Base-by-base conservation (phyloP, 208 protist species). In the Trypanosoma melophagium region DNA sequence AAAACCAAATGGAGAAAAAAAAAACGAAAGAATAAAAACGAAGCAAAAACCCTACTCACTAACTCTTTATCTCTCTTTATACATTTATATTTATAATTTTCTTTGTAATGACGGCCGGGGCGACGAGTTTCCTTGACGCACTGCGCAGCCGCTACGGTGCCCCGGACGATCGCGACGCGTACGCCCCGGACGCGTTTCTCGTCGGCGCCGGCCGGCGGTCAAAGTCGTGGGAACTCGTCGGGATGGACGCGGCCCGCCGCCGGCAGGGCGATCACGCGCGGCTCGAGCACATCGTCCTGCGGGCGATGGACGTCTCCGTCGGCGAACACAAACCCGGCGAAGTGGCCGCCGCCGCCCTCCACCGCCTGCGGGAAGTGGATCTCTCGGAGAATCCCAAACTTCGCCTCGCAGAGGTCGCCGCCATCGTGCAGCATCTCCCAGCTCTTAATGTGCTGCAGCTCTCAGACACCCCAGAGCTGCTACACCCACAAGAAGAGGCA, bases 161-260 rank as follows among this genome's bases (percentile, higher is more conserved):
- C n/a, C 63, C 76, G 2, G 83, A 87, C 50, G 90, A 94, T 69
- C 71, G 61, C 4, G 47, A 56, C 14, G 57, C 51, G 24, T 84
- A 86, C 63, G 73, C 60, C 55, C 45, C 57, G 0, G 61, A 66
- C 5, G 78, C 81, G 9, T 86, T 92, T 65, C 69, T 89, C 14
- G 80, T 92, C 17, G 82, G 76, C 17, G 74, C 74, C 22, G 67
- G 66, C 40, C 66, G 54, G 21, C 60, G 66, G 17, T 84, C 88
- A 65, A 87, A 87, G 28, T 90, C 77, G 52, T 96, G 90, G 90
- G 82, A 89, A 45, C 80, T 96, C 52, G 86, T 96, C 0, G 90
- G 90, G 21, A 90, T 90, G 71, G 86, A 92, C 49, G 71, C 90
- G 59, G 83, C 86, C 0, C 75, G 84, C 9, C 42, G 44, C 52